Base-by-base conservation (phyloP, 768 basidiomycete species). In the Chalciporus pseudorubinellus region DNA sequence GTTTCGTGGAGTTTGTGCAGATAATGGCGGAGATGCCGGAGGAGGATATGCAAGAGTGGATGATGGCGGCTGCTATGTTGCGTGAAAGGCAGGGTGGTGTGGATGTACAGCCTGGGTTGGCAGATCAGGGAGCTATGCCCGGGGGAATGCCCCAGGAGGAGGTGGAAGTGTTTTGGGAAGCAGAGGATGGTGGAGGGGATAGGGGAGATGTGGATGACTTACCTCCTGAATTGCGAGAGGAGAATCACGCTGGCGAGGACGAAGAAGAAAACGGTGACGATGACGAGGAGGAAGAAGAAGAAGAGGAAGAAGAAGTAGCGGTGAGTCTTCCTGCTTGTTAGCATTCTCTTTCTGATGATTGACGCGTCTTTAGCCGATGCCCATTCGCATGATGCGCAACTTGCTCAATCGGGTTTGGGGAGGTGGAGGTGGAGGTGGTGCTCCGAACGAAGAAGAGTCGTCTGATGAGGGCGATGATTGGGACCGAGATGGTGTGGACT, bases 401-500 rank as follows among this genome's bases (percentile, higher is more conserved):
- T 67, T 88, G 7, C 52, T 88, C 36, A 77, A 77, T 45, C 70
- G 83, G 9, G 76, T 89, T 55, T 87, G 82, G 79, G 82, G 75
- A 34, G 63, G 66, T 12, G 75, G 46, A 60, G 73, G 82, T 79
- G 82, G 75, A 34, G 63, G 66, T 12, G 75, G 46, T 60, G 73
- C 44, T 0, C 46, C 40, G 3, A 51, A 46, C 22, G 53, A 33
- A 21, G 55, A 57, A 21, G 59, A 62, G 19, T 64, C 62, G 11
- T 62, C 62, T 9, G 56, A 58, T 12, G 64, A 64, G 33, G 61
- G 43, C 20, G 55, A 12, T 2, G 11, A 16, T 36, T 36, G 34
- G 34, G 34, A 36, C 16, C 33, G 33, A 1, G 33, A 34, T 34
- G 33, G 33, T 16, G 34, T 36, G 3, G 34, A 36, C n/a, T 36